A percentile compares a stretch with the other conserved stretches of the same genome.
These are phyloP conservation scores for Tulasnella sp. DNA, from an alignment of 768 basidiomycete species.

Conservation along the genomic window DNA sequence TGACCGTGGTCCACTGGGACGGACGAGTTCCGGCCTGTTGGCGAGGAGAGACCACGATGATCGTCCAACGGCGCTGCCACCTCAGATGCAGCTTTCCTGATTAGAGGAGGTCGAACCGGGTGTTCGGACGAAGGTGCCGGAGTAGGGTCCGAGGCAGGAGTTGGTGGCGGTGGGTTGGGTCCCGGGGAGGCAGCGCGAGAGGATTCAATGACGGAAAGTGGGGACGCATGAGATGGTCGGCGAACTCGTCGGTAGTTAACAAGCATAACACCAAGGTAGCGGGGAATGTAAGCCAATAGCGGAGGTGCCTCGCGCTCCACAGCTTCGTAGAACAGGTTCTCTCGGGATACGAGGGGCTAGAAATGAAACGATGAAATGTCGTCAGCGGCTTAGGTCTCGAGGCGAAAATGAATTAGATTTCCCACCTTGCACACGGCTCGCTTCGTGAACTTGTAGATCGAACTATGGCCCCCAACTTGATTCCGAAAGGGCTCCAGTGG, in stretches of 20 bases:
- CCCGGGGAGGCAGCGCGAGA: neutral
- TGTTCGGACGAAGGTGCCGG: neutral
- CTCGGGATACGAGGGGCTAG: conserved; percentile 91
- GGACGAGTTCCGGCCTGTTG: neutral
- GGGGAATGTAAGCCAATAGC: conserved; percentile 89
- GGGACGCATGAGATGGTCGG: conserved; percentile 25
- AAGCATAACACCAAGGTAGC: conserved; percentile 97
- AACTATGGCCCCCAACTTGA: conserved; percentile 95
- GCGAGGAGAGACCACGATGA: neutral
- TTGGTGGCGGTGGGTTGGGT: neutral
- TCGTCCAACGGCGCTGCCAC: neutral
- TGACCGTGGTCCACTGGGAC: conserved; percentile 38
- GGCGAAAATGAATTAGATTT: neutral
- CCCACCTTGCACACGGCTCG: conserved; percentile 95
- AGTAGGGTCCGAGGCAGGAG: neutral
- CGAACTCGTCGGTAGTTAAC: conserved; percentile 86
- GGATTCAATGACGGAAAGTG: neutral
- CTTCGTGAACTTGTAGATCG: conserved; percentile 97
- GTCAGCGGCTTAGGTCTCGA: neutral
- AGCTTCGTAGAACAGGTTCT: conserved; percentile 96
- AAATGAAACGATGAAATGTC: conserved; percentile 16
- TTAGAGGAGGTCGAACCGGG: neutral
- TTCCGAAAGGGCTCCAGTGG: conserved; percentile 94
- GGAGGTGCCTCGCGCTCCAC: conserved; percentile 93
- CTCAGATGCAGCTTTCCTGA: conserved; percentile 18